These are phyloP conservation scores for Candida ficus DNA, from an alignment of 805 yeast genomes.

Conservation along the genomic window DNA sequence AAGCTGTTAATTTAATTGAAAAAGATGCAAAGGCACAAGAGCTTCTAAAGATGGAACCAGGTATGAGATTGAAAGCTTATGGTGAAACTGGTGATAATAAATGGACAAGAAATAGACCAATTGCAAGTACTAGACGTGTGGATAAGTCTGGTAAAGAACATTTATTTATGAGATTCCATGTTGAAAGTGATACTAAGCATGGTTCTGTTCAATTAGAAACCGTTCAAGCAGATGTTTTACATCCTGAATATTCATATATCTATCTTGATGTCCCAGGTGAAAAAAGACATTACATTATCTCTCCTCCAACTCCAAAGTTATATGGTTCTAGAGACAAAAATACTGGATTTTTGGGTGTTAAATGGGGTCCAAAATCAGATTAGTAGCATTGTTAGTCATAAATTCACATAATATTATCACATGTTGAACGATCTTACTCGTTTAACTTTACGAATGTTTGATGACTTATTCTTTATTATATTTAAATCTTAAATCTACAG, in stretches of 20 bases:
- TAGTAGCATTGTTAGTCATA: too few relatives aligned
- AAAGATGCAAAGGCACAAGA: slow-evolving; percentile 55
- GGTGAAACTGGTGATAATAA: slow-evolving; percentile 68
- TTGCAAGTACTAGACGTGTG: slow-evolving; percentile 57
- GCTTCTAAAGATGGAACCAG: slow-evolving; percentile 41
- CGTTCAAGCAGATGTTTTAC: slow-evolving; percentile 54
- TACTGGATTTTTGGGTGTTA: slow-evolving; percentile 70
- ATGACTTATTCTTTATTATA: too few relatives aligned
- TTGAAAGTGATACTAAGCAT: slow-evolving; percentile 59
- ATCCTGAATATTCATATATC: slow-evolving; percentile 66
- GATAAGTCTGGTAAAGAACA: slow-evolving; percentile 80
- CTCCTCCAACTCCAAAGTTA: slow-evolving; percentile 50
- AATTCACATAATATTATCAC: too few relatives aligned
- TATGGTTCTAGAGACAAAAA: slow-evolving; percentile 30
- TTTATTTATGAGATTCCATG: slow-evolving; percentile 78
- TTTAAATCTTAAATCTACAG: too few relatives aligned
- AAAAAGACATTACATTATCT: slow-evolving; percentile 62
- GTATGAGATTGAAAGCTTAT: slow-evolving; percentile 70
- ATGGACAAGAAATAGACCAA: slow-evolving; percentile 88
- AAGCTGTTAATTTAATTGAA: slow-evolving; percentile 75
- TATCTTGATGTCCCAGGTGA: slow-evolving; percentile 73
- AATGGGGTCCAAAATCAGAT: slow-evolving; percentile 78
- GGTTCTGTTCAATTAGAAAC: slow-evolving; percentile 82
- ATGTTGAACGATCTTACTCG: too few relatives aligned
- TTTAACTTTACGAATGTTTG: too few relatives aligned